Evolutionary conservation across 2,329 filamentous ascomycete species (phyloP), one percentile per base, ranked within the genome.

Genomic region (Colletotrichum lentis): DNA sequence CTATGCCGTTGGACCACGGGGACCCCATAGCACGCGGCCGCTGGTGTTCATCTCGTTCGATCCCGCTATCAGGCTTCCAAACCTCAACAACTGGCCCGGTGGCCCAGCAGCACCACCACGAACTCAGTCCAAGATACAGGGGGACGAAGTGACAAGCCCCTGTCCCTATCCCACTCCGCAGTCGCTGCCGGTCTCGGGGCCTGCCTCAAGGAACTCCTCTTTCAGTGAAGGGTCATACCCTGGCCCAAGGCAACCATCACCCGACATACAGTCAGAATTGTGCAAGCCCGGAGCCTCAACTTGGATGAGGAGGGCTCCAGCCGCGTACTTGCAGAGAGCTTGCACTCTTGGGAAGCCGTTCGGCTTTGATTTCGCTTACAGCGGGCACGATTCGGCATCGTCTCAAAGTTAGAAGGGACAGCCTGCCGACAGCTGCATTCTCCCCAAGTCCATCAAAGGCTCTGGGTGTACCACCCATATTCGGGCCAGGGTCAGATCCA

Each of bases 11-110:
- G 80, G 78, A 1, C 69, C 69, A 5, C 61, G 58, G 1, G 49
- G 52, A 11, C 59, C 69, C 3, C 67, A 72, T 22, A 75, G 73
- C 8, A 67, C 72, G 27, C 73, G 76, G 24, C 77, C 79, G 0
- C 68, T 84, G 14, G 76, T 84, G 0, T 78, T 83, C 50, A 68
- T 84, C 2, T 78, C 77, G 5, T 84, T 81, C 67, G 82, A 84
- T 70, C 79, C 82, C 1, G 72, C 73, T 8, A 76, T 80, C 18
- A 73, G 72, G 35, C 72, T 83, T 24, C 61, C 59, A 5, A 75
- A 74, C 0, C 67, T 74, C 54, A 49, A 62, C 44, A 43, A 56
- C 31, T 79, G 75, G 70, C 71, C 57, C 61, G 74, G 61, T 47
- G 67, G 39, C 47, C 70, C 37, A 66, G 69, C 47, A 55, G 44